Evolutionary conservation across 192 early-diverging fungal genomes (phyloP).

Genomic region (Funneliformis mosseae): DNA sequence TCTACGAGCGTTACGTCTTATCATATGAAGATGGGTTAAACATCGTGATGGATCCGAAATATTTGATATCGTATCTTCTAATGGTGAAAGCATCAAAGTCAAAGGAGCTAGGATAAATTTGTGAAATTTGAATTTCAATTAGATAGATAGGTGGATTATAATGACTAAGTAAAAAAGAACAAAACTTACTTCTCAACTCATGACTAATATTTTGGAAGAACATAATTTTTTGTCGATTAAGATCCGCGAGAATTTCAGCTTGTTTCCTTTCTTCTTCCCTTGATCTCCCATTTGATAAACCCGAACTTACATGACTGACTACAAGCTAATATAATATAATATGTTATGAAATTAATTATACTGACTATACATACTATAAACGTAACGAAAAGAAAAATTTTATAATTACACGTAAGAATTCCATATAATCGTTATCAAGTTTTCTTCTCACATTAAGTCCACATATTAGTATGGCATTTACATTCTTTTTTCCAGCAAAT

Average conservation of each 20-base stretch:
- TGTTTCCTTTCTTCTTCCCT: conserved; percentile 46
- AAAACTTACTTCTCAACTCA: conserved; percentile 50
- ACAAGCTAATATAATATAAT: conserved; percentile 34
- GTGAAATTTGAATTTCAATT: not conserved
- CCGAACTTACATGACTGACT: conserved; percentile 40
- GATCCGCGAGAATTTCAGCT: conserved; percentile 39
- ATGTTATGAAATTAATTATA: not conserved
- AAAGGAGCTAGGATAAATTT: conserved; percentile 44
- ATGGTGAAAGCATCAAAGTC: conserved; percentile 57
- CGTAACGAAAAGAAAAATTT: not conserved
- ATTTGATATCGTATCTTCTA: conserved; percentile 48
- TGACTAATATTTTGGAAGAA: conserved; percentile 53
- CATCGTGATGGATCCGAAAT: conserved; percentile 36
- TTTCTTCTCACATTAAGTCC: conserved; percentile 3
- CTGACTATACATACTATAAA: not conserved
- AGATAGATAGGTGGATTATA: not conserved
- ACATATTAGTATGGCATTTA: conserved; percentile 18
- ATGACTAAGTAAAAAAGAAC: not conserved
- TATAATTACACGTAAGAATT: conserved; percentile 38
- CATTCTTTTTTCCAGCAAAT: not conserved
- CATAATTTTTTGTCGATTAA: conserved; percentile 46
- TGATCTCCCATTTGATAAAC: conserved; percentile 40
- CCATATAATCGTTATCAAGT: conserved; percentile 24
- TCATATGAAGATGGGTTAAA: conserved; percentile 41
- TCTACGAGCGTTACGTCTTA: conserved; percentile 53